These are phyloP conservation scores for Trametes hirsuta DNA, from an alignment of 1,284 basidiomycete genomes.

Conservation along the genomic window DNA sequence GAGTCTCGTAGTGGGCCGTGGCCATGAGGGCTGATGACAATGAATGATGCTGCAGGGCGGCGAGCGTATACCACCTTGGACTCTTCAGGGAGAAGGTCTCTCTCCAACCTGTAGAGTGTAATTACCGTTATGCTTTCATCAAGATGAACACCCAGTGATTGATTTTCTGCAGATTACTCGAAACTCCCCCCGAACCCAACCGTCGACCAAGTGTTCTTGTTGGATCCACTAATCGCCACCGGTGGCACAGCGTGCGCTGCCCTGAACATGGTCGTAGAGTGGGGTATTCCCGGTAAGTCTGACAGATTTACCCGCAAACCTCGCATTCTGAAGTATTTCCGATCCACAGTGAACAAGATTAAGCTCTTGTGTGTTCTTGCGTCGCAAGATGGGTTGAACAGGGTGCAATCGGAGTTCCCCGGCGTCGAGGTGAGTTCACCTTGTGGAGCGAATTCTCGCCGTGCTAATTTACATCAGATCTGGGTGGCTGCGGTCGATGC, in stretches of 20 bases:
- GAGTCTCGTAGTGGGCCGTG: not conserved
- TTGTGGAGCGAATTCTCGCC: not conserved
- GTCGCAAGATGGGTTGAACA: slow-evolving; percentile 73
- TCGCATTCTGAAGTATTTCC: not conserved
- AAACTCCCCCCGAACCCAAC: slow-evolving; percentile 82
- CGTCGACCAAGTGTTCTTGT: slow-evolving; percentile 82
- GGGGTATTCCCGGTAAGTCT: slow-evolving; percentile 73
- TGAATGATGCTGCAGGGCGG: slow-evolving; percentile 47
- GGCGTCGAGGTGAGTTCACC: slow-evolving; percentile 70
- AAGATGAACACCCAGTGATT: not conserved
- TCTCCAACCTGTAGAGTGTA: slow-evolving; percentile 92
- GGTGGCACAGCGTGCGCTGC: slow-evolving; percentile 93
- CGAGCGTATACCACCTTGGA: slow-evolving; percentile 90
- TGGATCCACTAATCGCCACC: slow-evolving; percentile 93
- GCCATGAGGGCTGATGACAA: not conserved
- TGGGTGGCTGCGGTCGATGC: slow-evolving; percentile 85
- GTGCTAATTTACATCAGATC: slow-evolving; percentile 51
- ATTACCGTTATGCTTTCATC: slow-evolving; percentile 26
- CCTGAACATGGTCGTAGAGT: slow-evolving; percentile 81
- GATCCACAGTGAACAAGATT: slow-evolving; percentile 62
- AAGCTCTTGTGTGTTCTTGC: slow-evolving; percentile 87
- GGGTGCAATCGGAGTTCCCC: slow-evolving; percentile 72
- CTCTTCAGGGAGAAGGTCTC: slow-evolving; percentile 89
- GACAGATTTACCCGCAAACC: not conserved
- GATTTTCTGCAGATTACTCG: slow-evolving; percentile 72